Evolutionary conservation across 2,329 filamentous ascomycete genomes (phyloP), one percentile per base, ranked within the genome.

Genomic region (Hypoxylon sp.): DNA sequence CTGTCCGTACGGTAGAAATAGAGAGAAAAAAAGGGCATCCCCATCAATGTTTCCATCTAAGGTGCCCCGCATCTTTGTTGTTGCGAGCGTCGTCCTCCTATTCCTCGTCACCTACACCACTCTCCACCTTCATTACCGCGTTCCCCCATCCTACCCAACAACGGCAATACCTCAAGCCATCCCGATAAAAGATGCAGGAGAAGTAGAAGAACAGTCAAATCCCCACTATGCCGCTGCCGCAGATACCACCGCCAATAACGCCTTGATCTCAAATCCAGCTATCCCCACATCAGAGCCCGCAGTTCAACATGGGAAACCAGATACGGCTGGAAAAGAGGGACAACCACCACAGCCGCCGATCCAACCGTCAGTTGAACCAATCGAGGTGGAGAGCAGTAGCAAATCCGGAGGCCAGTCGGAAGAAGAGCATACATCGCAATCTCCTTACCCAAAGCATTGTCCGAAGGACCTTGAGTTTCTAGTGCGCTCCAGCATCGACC

Each of bases 381-480:
- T 39, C 22, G 44, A 35, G 17, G 6, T 26, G 6, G 33, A 29
- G 5, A 57, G n/a, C 17, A 11, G n/a, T 42, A 14, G 17, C 14
- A 10, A 39, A 22, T 24, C 5, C 35, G 58, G 11, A 22, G 53
- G 22, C 6, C 29, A 35, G 13, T 9, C 48, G 9, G 55, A 59
- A 26, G 56, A 57, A 22, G 70, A 68, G 26, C 37, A 62, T 31
- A 48, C 22, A 22, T 52, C 65, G 9, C 56, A 59, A 10, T 19
- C 67, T 5, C 70, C 70, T 2, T 53, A 73, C 24, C 63, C 69
- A 11, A 68, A 66, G 3, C 66, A 69, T n/a, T 76, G 74, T 54
- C 62, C 62, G 29, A 61, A 71, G 5, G 75, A 77, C 14, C 60
- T 78, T 17, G 64, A 75, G 29, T 77, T 77, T 62, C 63, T 80